Base-by-base conservation (phyloP, 352 stramenopile species). In the Saprolegnia parasitica region DNA sequence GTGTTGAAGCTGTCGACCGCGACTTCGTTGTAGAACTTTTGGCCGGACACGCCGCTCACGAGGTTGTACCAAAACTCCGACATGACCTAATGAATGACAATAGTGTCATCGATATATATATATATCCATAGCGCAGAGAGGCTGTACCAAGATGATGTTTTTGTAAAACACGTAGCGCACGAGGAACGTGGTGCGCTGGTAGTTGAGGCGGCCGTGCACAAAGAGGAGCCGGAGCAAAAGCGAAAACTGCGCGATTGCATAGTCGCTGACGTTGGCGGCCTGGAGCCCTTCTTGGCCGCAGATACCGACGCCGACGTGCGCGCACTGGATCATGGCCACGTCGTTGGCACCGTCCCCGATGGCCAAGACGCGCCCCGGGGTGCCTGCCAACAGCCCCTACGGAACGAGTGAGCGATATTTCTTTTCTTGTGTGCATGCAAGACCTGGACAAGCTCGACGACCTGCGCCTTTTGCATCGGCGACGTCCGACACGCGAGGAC, bases 121-220 rank as follows among this genome's bases (percentile, higher is more conserved):
- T n/a, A n/a, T n/a, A n/a, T n/a, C n/a, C n/a, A n/a, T n/a, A n/a
- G n/a, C n/a, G n/a, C n/a, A n/a, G n/a, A n/a, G n/a, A n/a, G n/a
- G n/a, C 37, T 88, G 73, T 61, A 95, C 89, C 73, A 97, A 86
- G 26, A 95, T 79, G 67, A 98, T 95, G 78, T 99, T 99, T 77
- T 99, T 99, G 90, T 99, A 99, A 75, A 99, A 99, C 72, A 98
- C 97, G 76, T 98, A 99, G 6, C 97, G 83, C 23, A 97, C 86
- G 23, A 98, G 80, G 60, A 91, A 94, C 26, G 85, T 87, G 77
- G 98, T 96, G 55, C 97, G 94, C 71, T 95, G 92, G 75, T 99
- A 99, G 78, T 98, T 98, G 84, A 96, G 93, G 37, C 97, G 88
- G 16, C 97, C 97, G 75, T 99, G 97, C 70, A 98, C 93, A 46